Evolutionary conservation across 208 protist species (phyloP), one percentile per base, ranked within the genome.

Genomic region (Leishmania martiniquensis): DNA sequence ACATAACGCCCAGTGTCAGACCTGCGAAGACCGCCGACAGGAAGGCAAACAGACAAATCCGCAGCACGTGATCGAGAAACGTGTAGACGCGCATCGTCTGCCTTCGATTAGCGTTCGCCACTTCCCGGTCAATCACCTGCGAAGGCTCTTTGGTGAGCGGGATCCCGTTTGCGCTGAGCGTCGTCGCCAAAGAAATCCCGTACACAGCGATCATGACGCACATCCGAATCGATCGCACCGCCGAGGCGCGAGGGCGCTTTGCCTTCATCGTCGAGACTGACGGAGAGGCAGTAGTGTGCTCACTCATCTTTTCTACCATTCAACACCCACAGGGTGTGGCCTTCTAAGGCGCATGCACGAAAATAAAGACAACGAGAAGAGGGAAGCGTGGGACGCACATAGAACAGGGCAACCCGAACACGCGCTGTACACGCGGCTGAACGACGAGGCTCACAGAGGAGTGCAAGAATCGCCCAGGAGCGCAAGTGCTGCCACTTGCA

Each of bases 1-100:
- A 95, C 92, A 97, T 95, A 49, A 97, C 92, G 29, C 94, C 94
- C 15, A 97, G 91, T n/a, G 94, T 97, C 34, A 97, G 85, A 10
- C 94, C 94, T 13, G 94, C 91, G 79, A 97, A 97, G 20, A 97
- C 87, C 47, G 90, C 94, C 4, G 94, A 97, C 42, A 97, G 85
- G 63, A 91, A 93, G 32, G 88, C 85, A 66, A 84, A 93, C 47
- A 95, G 76, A 49, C 73, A 72, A 49, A 89, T 85, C 47, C 85
- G 86, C 7, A 91, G 57, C 17, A 83, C 69, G 77, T 95, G 85
- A 76, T 95, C 86, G 39, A 92, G 55, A 44, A 97, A 76, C 29
- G 80, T 77, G 76, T 94, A 97, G 55, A 97, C 84, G 42, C 85
- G 81, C 77, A 85, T 87, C n/a, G 63, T 84, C 75, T 91, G 82